Evolutionary conservation across 1,139 yeast genomes (phyloP).

Genomic region (Arxiozyma telluris): DNA sequence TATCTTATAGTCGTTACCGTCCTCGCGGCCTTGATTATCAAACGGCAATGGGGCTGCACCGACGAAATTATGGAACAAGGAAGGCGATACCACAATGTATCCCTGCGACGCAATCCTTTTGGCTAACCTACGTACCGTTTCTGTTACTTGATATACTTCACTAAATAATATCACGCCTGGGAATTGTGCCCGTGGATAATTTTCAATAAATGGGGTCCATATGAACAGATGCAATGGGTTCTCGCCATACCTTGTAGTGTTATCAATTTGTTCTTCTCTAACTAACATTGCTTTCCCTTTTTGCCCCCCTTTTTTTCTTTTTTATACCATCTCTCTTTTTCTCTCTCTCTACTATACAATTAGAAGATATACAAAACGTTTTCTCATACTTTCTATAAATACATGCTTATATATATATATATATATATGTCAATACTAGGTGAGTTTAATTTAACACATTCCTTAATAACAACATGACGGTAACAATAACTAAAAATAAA

Average conservation of each 20-base stretch:
- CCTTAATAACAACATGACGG: too few relatives aligned
- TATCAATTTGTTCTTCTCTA: constrained; percentile 57
- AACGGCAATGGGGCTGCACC: constrained; percentile 57
- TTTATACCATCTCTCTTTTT: too few relatives aligned
- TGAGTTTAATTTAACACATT: too few relatives aligned
- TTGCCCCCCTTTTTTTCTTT: too few relatives aligned
- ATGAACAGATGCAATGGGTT: constrained; percentile 60
- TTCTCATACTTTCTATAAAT: too few relatives aligned
- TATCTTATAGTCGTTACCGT: constrained; percentile 60
- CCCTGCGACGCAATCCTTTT: constrained; percentile 76
- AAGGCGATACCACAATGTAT: constrained; percentile 67
- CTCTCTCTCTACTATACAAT: background rate
- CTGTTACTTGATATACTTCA: constrained; percentile 72
- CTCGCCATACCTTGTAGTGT: constrained; percentile 49
- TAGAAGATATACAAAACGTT: too few relatives aligned
- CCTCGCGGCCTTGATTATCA: constrained; percentile 67
- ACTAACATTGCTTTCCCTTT: constrained; percentile 47
- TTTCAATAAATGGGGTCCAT: constrained; percentile 60
- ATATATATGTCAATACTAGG: too few relatives aligned
- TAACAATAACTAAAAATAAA: too few relatives aligned
- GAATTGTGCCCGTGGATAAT: constrained; percentile 65
- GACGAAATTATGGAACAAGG: constrained; percentile 68
- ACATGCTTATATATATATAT: too few relatives aligned
- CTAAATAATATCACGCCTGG: constrained; percentile 76
- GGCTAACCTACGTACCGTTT: constrained; percentile 69